Evolutionary conservation across 2,329 filamentous ascomycete species (phyloP).

Genomic region (Neonectria faginata): DNA sequence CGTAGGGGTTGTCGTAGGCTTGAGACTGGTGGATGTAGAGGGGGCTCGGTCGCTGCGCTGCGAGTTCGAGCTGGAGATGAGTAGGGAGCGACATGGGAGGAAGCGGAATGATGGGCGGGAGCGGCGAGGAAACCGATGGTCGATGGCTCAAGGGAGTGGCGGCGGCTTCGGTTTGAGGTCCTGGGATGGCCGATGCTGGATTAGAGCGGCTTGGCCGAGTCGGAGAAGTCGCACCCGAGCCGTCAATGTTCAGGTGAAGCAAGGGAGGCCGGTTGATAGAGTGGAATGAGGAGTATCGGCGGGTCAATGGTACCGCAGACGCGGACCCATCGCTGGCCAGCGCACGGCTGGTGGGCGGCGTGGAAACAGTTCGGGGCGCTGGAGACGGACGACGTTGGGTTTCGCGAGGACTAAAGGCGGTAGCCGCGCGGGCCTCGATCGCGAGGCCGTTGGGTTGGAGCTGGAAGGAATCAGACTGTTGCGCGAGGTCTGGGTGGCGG

Average conservation of each 20-base stretch:
- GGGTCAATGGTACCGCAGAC: constrained; percentile 49
- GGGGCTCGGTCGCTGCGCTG: constrained; percentile 70
- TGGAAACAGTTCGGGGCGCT: constrained; percentile 61
- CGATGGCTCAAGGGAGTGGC: constrained; percentile 42
- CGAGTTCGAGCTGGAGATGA: constrained; percentile 73
- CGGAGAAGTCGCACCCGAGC: constrained; percentile 39
- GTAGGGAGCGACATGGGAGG: constrained; percentile 76
- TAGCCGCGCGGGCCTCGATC: constrained; percentile 39
- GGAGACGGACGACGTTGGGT: constrained; percentile 49
- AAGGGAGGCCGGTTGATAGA: constrained; percentile 57
- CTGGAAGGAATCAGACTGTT: constrained; percentile 25
- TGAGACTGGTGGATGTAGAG: constrained; percentile 74
- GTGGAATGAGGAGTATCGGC: constrained; percentile 65
- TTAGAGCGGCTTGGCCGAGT: constrained; percentile 25
- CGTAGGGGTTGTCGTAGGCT: constrained; percentile 76
- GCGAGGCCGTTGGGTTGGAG: constrained; percentile 43
- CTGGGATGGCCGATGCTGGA: constrained; percentile 44
- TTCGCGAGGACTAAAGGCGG: constrained; percentile 32
- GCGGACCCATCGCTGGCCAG: constrained; percentile 45
- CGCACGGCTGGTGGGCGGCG: constrained; percentile 61
- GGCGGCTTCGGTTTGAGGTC: constrained; percentile 37
- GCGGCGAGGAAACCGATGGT: constrained; percentile 56
- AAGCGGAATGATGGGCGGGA: constrained; percentile 68
- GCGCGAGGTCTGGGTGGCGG: constrained; percentile 42
- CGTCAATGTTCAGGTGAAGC: constrained; percentile 57